A percentile compares a stretch with the other conserved stretches of the same genome.
Conservation (phyloP, 345 rosid species). For the Citropsis articulata region DNA sequence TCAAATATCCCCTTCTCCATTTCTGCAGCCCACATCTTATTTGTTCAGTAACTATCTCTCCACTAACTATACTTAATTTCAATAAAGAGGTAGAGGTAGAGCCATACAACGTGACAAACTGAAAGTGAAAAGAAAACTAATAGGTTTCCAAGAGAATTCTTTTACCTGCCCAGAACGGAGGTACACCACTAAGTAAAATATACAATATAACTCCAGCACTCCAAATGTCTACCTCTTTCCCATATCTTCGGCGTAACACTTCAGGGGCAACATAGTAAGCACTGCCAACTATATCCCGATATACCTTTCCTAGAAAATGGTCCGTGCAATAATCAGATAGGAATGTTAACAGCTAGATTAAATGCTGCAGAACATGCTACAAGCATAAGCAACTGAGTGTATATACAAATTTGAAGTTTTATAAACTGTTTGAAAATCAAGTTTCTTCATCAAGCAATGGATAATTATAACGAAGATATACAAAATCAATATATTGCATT, state of each 20-base stretch:
- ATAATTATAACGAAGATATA: background rate
- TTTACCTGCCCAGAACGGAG: constrained; percentile 96
- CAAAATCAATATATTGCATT: constrained; percentile 2
- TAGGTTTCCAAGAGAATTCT: background rate
- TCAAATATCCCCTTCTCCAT: constrained; percentile 77
- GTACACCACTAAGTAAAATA: constrained; percentile 89
- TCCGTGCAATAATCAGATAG: background rate
- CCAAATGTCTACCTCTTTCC: constrained; percentile 89
- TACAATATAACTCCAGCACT: constrained; percentile 84
- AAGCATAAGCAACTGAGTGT: background rate
- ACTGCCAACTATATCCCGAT: constrained; percentile 75
- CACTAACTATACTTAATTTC: background rate
- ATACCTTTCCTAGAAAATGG: constrained; percentile 53
- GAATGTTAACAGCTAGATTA: background rate
- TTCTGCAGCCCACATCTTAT: constrained; percentile 39
- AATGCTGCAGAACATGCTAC: background rate
- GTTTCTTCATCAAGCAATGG: background rate
- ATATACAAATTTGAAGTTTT: background rate
- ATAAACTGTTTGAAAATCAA: background rate
- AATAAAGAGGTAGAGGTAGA: background rate
- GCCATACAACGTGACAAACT: background rate
- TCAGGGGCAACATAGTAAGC: constrained; percentile 96
- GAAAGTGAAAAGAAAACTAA: background rate
- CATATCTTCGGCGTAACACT: constrained; percentile 62
- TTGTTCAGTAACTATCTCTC: background rate